These are phyloP conservation scores for Ceratocystis papillata DNA, from an alignment of 2,329 filamentous ascomycete species.

Conservation along the genomic window DNA sequence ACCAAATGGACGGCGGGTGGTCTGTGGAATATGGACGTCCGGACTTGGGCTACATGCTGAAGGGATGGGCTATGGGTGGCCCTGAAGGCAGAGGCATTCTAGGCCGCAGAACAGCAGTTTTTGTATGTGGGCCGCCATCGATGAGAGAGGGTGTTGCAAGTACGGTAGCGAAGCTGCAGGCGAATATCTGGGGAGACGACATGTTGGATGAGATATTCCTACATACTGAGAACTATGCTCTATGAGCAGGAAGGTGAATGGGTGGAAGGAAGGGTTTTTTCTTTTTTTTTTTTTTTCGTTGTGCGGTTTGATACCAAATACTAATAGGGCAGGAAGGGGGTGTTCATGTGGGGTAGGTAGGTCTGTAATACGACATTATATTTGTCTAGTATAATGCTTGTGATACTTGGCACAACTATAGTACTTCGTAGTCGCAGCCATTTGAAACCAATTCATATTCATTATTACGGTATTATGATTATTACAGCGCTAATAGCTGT, in stretches of 20 bases:
- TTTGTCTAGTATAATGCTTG: no score
- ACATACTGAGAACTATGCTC: slow-evolving; percentile 89
- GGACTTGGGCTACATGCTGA: slow-evolving; percentile 76
- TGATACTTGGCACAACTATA: no score
- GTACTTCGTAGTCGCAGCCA: no score
- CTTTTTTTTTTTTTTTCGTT: background rate
- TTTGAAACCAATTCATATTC: no score
- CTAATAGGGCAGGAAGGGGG: background rate
- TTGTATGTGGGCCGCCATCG: slow-evolving; percentile 78
- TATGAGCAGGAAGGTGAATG: slow-evolving; percentile 37
- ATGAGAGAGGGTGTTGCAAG: slow-evolving; percentile 85
- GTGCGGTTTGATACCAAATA: background rate
- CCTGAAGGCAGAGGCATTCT: slow-evolving; percentile 56
- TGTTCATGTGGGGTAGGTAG: no score
- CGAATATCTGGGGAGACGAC: slow-evolving; percentile 67
- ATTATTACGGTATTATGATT: no score
- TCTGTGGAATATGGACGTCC: slow-evolving; percentile 85
- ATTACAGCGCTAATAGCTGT: no score
- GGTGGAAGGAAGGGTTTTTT: background rate
- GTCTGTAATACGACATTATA: no score
- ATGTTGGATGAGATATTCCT: slow-evolving; percentile 81
- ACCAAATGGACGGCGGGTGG: slow-evolving; percentile 68
- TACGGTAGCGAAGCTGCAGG: slow-evolving; percentile 72
- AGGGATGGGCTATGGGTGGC: slow-evolving; percentile 66
- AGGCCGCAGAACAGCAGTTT: slow-evolving; percentile 73